Evolutionary conservation across 306 rosid genomes (phyloP), one percentile per base, ranked within the genome.

Genomic region (Lathyrus tuberosus): DNA sequence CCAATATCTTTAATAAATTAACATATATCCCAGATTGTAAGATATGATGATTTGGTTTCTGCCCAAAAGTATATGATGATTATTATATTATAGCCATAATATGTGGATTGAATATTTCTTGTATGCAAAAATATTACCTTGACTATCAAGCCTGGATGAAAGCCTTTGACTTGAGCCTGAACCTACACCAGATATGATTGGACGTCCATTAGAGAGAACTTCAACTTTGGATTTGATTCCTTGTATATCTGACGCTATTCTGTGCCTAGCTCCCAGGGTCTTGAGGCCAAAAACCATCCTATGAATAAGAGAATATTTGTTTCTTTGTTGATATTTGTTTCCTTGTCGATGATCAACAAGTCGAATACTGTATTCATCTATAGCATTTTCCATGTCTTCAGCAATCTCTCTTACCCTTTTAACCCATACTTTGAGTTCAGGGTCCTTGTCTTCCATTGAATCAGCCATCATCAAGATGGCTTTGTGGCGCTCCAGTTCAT

Each of bases 361-460:
- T 16, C 69, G 75, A 70, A 76, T 54, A 17, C 70, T 75, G 71
- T 64, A 80, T 31, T 85, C 84, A 6, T 82, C 90, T 53, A 85
- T 69, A 40, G 81, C 82, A 51, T 85, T 87, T 75, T 85, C 90
- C 80, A 72, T 83, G 44, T 78, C 90, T 14, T 68, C 41, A 65
- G 77, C 85, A 48, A 83, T 65, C 7, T 74, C 78, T 80, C 87
- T 82, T 3, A 85, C 78, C 16, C 68, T 69, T 38, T 80, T 83
- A 22, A 85, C 74, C 87, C 84, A 80, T 24, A 59, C 80, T 75
- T 78, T 72, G 77, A 82, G 71, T 69, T 74, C 82, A 63, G 77
- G 83, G 30, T 76, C 80, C 65, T 15, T 71, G 43, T 78, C 80
- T 54, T 80, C 85, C 18, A 68, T 9, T 10, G 75, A 69, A 69